These are phyloP conservation scores for Madurella mycetomatis DNA, from an alignment of 2,329 filamentous ascomycete species.

Conservation along the genomic window DNA sequence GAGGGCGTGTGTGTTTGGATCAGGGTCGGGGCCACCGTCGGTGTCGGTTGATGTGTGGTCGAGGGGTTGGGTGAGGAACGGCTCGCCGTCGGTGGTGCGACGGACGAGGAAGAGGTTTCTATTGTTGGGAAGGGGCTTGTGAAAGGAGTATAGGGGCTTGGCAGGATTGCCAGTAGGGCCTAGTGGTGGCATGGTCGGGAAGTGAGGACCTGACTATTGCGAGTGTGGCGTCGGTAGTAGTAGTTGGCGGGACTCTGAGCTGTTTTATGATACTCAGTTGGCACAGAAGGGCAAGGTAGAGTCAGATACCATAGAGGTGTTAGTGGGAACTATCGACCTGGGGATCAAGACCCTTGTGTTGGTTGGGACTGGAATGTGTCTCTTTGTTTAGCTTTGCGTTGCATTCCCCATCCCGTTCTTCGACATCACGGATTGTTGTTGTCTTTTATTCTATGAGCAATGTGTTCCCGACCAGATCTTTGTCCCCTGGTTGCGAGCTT, in stretches of 20 bases:
- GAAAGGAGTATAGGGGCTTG: conserved; percentile 16
- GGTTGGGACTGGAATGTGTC: neutral
- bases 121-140: conserved; percentile 28
- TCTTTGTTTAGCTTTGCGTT: neutral
- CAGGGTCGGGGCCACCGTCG: conserved; percentile 19
- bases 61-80: conserved; percentile 32
- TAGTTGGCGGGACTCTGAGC: neutral
- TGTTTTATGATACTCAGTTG: neutral
- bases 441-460: too few relatives aligned
- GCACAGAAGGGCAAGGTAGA: neutral
- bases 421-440: neutral
- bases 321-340: too few relatives aligned
- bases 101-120: conserved; percentile 31
- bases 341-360: too few relatives aligned
- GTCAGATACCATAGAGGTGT: too few relatives aligned
- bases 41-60: conserved; percentile 13
- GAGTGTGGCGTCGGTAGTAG: neutral
- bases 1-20: conserved; percentile 10
- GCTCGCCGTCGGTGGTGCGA: conserved; percentile 29
- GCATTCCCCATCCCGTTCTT: conserved; percentile 8
- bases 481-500: neutral
- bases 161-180: neutral
- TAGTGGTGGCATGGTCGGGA: conserved; percentile 20
- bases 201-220: too few relatives aligned
- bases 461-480: neutral